Base-by-base conservation (phyloP, 2,329 filamentous ascomycete species). In the Fusarium floridanum region DNA sequence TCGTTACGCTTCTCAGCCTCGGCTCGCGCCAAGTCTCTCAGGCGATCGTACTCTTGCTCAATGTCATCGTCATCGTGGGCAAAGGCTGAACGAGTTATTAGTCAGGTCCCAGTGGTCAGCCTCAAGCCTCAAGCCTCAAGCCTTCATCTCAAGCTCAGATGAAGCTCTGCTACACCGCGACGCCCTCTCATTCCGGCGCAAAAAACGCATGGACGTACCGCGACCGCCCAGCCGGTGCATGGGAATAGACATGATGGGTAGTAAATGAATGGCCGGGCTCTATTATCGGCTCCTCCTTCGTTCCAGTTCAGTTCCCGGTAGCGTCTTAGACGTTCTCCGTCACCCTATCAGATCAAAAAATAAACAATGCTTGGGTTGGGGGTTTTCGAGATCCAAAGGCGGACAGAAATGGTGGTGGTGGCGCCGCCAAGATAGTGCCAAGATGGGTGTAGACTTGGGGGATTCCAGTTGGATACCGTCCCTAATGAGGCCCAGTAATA, bases 21-120 rank as follows among this genome's bases (percentile, higher is more conserved):
- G 78, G 91, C 88, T 73, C 94, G 91, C 20, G 96, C 97, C 20
- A 95, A 88, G 77, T 93, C 92, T 79, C 97, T 94, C 53, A 98
- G 89, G 64, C 94, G 93, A 82, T 98, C 95, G 84, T 98, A 98
- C 85, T 98, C 95, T 77, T 88, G 91, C 86, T 98, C 95, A 65
- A 91, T 87, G 76, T 86, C 86, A 80, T 90, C 90, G 76, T 91
- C 87, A 68, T 88, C 88, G 82, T 95, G 92, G 83, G 92, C 94
- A 86, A 96, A 94, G 83, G 93, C 94, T 95, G 27, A 6, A 32
- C 10, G 16, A 53, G 27, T 53, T 53, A 81, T 53, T 53, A 81
- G 53, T n/a, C 17, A 45, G 39, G 57, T 59, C 20, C 36, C 48
- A 67, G 41, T 29, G 70, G 76, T 32, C 29, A 61, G 73, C 61